Percentiles rank a stretch among this genome's conserved stretches.
Evolutionary conservation across 352 stramenopile genomes (phyloP).

Genomic region (Elongisporangium prolatum): DNA sequence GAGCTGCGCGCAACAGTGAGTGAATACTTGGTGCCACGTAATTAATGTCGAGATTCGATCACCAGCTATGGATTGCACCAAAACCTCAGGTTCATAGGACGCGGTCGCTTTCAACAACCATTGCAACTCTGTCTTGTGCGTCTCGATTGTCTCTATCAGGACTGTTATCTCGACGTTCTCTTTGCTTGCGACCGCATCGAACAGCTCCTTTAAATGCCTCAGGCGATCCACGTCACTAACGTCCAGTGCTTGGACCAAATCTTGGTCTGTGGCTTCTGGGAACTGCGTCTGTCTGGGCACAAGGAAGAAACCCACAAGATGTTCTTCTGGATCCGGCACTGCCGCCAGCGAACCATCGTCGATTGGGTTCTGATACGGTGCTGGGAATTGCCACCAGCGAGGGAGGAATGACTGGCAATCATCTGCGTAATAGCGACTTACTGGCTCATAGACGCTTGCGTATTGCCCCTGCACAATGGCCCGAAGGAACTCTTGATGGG

Average conservation of each 20-base stretch:
- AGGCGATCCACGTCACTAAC: constrained; percentile 18
- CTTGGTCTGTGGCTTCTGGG: constrained; percentile 25
- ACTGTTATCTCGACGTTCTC: background rate
- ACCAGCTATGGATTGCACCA: background rate
- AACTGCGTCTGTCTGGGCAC: constrained; percentile 57
- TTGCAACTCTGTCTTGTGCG: background rate
- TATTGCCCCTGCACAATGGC: constrained; percentile 31
- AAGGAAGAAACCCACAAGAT: constrained; percentile 53
- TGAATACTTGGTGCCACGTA: constrained; percentile 31
- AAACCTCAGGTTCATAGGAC: background rate
- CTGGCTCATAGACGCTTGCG: constrained; percentile 24
- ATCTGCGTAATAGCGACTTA: constrained; percentile 44
- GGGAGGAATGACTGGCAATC: constrained; percentile 40
- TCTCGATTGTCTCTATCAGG: background rate
- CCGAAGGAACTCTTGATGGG: constrained; percentile 24
- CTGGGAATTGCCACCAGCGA: constrained; percentile 34
- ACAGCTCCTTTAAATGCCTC: constrained; percentile 20
- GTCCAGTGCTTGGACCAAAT: constrained; percentile 37
- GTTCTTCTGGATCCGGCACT: constrained; percentile 38
- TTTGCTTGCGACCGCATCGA: constrained; percentile 15
- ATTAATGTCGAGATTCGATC: background rate
- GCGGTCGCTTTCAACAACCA: background rate
- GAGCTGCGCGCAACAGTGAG: constrained; percentile 26
- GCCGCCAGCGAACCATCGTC: background rate
- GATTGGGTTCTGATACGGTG: constrained; percentile 1